These are phyloP conservation scores for Penicillium angulare DNA, from an alignment of 495 filamentous ascomycete genomes.

Conservation along the genomic window DNA sequence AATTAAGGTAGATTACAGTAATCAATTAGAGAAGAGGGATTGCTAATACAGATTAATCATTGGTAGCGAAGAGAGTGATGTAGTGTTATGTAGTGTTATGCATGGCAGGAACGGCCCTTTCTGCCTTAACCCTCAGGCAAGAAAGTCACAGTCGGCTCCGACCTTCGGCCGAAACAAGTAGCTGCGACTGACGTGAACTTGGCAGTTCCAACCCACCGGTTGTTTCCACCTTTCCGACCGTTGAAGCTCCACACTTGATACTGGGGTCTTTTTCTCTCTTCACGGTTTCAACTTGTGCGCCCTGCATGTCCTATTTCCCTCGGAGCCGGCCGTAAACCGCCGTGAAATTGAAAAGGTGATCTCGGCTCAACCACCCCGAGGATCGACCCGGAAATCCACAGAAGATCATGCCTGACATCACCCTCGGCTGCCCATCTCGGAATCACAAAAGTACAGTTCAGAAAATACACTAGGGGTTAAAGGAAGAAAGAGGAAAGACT, in stretches of 20 bases:
- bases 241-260: constrained; percentile 8
- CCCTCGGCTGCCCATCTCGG: constrained; percentile 17
- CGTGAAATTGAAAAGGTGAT: constrained; percentile 31
- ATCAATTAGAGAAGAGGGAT: background rate
- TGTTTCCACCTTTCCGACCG: constrained; percentile 4
- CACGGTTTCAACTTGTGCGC: constrained; percentile 24
- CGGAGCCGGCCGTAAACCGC: constrained; percentile 34
- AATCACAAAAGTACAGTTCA: too few relatives aligned
- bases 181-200: constrained; percentile 3
- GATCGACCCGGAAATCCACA: too few relatives aligned
- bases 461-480: too few relatives aligned
- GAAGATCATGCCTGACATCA: constrained; percentile 21
- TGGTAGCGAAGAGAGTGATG: too few relatives aligned
- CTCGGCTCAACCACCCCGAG: constrained; percentile 29
- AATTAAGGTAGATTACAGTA: background rate
- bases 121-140: too few relatives aligned
- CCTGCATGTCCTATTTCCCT: too few relatives aligned
- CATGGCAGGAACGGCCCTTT: too few relatives aligned
- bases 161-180: constrained; percentile 29
- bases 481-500: too few relatives aligned
- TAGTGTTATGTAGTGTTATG: too few relatives aligned
- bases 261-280: background rate
- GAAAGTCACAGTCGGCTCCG: constrained; percentile 23
- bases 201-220: constrained; percentile 11
- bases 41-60: background rate